Evolutionary conservation across 306 rosid species (phyloP), one percentile per base, ranked within the genome.

Genomic region (Glycine soja): DNA sequence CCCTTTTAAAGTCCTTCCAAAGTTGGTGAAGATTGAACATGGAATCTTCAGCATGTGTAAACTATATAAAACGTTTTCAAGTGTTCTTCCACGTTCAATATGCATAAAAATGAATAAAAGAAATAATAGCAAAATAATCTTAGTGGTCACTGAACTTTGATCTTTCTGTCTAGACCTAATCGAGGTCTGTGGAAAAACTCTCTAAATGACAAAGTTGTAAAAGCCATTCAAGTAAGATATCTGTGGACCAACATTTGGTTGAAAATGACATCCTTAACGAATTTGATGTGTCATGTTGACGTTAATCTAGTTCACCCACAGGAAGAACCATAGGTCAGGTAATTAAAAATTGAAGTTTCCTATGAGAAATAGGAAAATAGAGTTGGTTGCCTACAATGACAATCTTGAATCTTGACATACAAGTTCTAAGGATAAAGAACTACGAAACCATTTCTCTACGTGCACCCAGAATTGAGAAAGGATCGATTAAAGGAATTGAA

Each of bases 251-350:
- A 68, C 54, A n/a, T 16, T 67, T 42, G 10, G 38, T 68, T 16
- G 54, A 68, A 45, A 68, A 68, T 45, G 54, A 68, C 54, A 68
- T 45, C 36, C 73, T 68, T 45, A 68, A 45, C n/a, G 52, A 67
- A 67, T 42, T 67, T 45, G 36, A 43, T 45, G n/a, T 16, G 38
- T 43, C 24, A 66, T 8, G 34, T 42, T 67, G 4, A n/a, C 8
- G 34, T 16, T 16, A 45, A 68, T 68, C 38, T 24, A 24, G 30
- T 24, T 68, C 38, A 68, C 45, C 38, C 73, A 16, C 9, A 18
- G 4, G 73, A 68, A 67, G 15, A 43, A 67, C 53, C 36, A 15
- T 43, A 15, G 48, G 71, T 68, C 53, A 16, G 32, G 52, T 43
- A 43, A 43, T 4, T 42, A 45, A 68, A 66, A 68, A 16, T 15